phyloP scores from a whole-genome alignment of 371 early-diverging fungal species.

The Syncephalastrum contaminatum region DNA sequence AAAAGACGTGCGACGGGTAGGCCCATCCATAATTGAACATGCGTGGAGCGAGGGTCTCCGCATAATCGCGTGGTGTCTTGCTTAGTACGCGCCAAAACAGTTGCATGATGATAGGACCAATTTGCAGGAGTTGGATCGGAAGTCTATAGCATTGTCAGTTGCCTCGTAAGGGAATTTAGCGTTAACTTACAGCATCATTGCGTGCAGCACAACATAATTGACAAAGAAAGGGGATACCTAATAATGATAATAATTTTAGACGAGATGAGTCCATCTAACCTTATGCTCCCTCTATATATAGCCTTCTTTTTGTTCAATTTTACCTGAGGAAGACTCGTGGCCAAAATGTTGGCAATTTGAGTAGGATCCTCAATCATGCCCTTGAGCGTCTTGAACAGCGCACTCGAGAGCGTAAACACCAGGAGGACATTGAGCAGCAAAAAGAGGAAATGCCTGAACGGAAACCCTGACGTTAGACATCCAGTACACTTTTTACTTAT shows the following conservation, averaged over 20 bases:
- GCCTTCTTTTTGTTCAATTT: neutral
- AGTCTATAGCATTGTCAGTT: constrained; percentile 27
- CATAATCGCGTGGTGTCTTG: constrained; percentile 68
- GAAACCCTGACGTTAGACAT: constrained; percentile 4
- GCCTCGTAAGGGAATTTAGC: neutral
- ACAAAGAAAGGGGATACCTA: constrained; percentile 67
- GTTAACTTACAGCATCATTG: constrained; percentile 52
- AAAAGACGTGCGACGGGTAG: constrained; percentile 68
- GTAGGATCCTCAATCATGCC: constrained; percentile 70
- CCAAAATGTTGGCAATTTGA: constrained; percentile 69
- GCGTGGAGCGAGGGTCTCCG: constrained; percentile 62
- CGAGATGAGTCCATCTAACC: neutral
- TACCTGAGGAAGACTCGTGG: constrained; percentile 64
- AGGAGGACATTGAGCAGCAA: constrained; percentile 86
- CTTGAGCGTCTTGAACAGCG: constrained; percentile 70
- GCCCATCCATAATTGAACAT: constrained; percentile 69
- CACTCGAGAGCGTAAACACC: constrained; percentile 78
- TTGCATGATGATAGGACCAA: constrained; percentile 58
- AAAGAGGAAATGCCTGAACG: constrained; percentile 82
- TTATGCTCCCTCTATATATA: neutral
- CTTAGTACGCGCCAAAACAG: constrained; percentile 51
- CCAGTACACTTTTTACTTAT: too few relatives aligned
- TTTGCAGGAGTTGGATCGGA: constrained; percentile 64
- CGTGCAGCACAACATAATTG: constrained; percentile 62
- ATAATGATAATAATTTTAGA: neutral